Evolutionary conservation across 2,329 filamentous ascomycete genomes (phyloP).

Genomic region (Acephala macrosclerotiorum): DNA sequence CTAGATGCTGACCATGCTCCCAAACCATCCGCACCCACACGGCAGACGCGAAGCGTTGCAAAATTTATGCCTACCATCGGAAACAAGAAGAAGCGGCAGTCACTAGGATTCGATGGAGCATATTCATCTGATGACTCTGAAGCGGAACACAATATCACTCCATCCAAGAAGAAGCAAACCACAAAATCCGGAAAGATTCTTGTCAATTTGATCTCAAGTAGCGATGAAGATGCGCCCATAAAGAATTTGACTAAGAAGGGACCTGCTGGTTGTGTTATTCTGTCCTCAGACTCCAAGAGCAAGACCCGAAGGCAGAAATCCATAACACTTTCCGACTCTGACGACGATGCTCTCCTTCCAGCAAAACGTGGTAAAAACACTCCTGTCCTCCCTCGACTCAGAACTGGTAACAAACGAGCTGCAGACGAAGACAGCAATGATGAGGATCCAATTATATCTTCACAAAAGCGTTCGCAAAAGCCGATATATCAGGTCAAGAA

Average conservation of each 20-base stretch:
- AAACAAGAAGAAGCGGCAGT: slow-evolving; percentile 3
- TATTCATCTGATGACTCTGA: slow-evolving; percentile 22
- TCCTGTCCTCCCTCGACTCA: background rate
- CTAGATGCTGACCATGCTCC: background rate
- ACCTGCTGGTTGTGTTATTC: background rate
- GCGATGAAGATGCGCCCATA: background rate
- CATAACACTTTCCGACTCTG: background rate
- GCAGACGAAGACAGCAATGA: slow-evolving; percentile 7
- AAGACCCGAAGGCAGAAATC: slow-evolving; percentile 5
- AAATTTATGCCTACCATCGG: slow-evolving; percentile 6
- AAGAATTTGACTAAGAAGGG: background rate
- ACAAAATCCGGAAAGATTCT: background rate
- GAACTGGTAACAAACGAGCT: background rate
- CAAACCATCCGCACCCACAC: background rate
- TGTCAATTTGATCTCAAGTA: background rate
- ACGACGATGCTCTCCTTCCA: slow-evolving; percentile 16
- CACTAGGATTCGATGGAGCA: slow-evolving; percentile 9
- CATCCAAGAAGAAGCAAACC: slow-evolving; percentile 20
- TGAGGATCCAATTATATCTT: slow-evolving; percentile 26
- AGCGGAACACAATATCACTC: slow-evolving; percentile 19
- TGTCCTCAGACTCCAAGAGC: background rate
- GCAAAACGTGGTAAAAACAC: background rate
- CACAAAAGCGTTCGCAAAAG: slow-evolving; percentile 22
- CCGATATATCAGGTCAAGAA: slow-evolving; percentile 15
- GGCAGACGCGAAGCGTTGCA: background rate